These are phyloP conservation scores for Komagataella mondaviorum DNA, from an alignment of 805 yeast genomes.

Conservation along the genomic window DNA sequence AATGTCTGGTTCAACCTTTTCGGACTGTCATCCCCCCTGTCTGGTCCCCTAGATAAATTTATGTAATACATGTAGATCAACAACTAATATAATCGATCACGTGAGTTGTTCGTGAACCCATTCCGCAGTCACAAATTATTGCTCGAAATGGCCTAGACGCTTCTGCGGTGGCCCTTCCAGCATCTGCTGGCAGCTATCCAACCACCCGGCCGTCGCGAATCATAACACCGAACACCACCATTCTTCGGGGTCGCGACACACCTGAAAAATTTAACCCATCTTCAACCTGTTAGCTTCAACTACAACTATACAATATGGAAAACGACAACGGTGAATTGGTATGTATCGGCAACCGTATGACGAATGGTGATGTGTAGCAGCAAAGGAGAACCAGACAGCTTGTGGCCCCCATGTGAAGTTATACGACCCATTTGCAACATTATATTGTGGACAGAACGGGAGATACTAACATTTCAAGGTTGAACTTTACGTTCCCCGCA, in stretches of 20 bases:
- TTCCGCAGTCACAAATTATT: neutral
- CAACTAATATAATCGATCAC: neutral
- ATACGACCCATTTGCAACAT: neutral
- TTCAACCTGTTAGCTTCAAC: neutral
- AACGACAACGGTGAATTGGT: slow-evolving; percentile 99
- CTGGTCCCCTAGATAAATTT: neutral
- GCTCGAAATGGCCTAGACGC: neutral
- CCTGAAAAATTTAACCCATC: neutral
- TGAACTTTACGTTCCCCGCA: slow-evolving; percentile 99
- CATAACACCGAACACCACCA: neutral
- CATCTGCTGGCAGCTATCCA: neutral
- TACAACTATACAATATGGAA: slow-evolving; percentile 61
- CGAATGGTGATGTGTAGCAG: neutral
- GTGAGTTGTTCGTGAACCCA: neutral
- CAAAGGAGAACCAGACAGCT: neutral
- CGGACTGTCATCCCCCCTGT: slow-evolving; percentile 3
- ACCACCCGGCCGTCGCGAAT: neutral
- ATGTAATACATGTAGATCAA: neutral
- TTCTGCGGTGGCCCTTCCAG: neutral
- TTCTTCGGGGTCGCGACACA: neutral
- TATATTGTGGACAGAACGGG: neutral
- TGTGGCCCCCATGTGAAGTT: neutral
- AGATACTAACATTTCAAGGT: slow-evolving; percentile 36
- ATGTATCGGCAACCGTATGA: slow-evolving; percentile 28
- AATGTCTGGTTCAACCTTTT: slow-evolving; percentile 7